A percentile compares a stretch with the other conserved stretches of the same genome.
Evolutionary conservation across 129 eudicot genomes (phyloP).

Genomic region (Chrysanthemum lavandulifolium): DNA sequence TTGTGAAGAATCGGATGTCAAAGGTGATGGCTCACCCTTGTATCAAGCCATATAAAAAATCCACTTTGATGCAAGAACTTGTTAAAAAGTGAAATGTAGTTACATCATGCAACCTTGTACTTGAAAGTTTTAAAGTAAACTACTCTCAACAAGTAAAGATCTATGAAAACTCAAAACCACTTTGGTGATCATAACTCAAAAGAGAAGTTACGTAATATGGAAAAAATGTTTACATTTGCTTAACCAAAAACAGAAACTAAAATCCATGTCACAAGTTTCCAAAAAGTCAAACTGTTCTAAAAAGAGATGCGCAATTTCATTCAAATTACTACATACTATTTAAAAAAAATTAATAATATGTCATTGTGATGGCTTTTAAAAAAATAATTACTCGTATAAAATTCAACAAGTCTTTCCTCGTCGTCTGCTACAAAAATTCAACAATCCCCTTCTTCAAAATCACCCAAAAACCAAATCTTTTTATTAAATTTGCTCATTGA

Average conservation of each 20-base stretch:
- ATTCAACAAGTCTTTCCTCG: neutral
- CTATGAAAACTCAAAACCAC: too few species aligned
- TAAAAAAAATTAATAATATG: neutral
- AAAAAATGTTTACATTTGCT: neutral
- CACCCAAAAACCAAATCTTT: conserved; percentile 8
- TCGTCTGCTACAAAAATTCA: conserved; percentile 40
- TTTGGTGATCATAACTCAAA: too few species aligned
- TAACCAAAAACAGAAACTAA: neutral
- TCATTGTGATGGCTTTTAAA: neutral
- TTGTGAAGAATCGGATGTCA: too few species aligned
- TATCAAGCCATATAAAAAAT: too few species aligned
- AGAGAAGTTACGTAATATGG: too few species aligned
- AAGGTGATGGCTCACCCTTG: too few species aligned
- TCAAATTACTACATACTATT: neutral
- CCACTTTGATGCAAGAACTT: too few species aligned
- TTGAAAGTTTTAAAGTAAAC: too few species aligned
- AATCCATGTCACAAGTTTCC: conserved; percentile 17
- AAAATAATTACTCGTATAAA: neutral
- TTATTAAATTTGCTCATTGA: conserved; percentile 9
- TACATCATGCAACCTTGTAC: too few species aligned
- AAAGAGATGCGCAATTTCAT: conserved; percentile 26
- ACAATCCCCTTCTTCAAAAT: conserved; percentile 23
- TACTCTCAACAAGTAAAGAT: too few species aligned
- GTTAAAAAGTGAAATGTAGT: too few species aligned
- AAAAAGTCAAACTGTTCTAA: conserved; percentile 29